Evolutionary conservation across 129 eudicot species (phyloP).

Genomic region (Flaveria trinervia): DNA sequence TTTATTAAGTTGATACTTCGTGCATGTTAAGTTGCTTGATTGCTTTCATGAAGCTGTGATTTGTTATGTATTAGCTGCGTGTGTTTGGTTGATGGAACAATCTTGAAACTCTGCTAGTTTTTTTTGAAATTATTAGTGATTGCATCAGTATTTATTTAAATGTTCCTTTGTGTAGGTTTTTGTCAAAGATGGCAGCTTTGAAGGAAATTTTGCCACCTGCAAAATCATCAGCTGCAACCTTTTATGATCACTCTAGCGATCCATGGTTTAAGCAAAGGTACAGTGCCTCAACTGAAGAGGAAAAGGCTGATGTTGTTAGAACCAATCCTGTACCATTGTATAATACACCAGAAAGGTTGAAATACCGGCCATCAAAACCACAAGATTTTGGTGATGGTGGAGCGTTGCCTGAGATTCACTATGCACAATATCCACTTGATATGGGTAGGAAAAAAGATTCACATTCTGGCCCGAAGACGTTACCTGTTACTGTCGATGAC

Average conservation of each 20-base stretch:
- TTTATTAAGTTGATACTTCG: neutral
- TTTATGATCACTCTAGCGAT: slow-evolving; percentile 73
- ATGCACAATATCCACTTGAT: slow-evolving; percentile 89
- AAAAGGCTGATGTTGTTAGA: slow-evolving; percentile 39
- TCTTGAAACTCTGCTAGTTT: neutral
- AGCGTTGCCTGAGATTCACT: slow-evolving; percentile 89
- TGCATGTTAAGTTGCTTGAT: neutral
- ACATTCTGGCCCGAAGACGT: slow-evolving; percentile 61
- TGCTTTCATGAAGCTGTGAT: neutral
- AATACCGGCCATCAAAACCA: slow-evolving; percentile 65
- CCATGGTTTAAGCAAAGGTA: slow-evolving; percentile 88
- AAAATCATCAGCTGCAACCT: slow-evolving; percentile 48
- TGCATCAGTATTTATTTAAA: neutral
- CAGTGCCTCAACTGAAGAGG: slow-evolving; percentile 55
- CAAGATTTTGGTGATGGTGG: slow-evolving; percentile 98
- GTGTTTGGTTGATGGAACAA: neutral
- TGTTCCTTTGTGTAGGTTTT: slow-evolving; percentile 6
- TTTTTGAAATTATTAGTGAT: neutral
- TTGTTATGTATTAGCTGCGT: neutral
- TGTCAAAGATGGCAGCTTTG: slow-evolving; percentile 54
- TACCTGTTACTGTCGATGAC: slow-evolving; percentile 78
- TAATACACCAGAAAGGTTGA: slow-evolving; percentile 53
- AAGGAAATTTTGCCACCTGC: slow-evolving; percentile 71
- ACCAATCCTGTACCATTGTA: slow-evolving; percentile 53
- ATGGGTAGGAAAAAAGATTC: slow-evolving; percentile 76